These are phyloP conservation scores for Sporodiniella umbellata DNA, from an alignment of 371 early-diverging fungal species.

Conservation along the genomic window DNA sequence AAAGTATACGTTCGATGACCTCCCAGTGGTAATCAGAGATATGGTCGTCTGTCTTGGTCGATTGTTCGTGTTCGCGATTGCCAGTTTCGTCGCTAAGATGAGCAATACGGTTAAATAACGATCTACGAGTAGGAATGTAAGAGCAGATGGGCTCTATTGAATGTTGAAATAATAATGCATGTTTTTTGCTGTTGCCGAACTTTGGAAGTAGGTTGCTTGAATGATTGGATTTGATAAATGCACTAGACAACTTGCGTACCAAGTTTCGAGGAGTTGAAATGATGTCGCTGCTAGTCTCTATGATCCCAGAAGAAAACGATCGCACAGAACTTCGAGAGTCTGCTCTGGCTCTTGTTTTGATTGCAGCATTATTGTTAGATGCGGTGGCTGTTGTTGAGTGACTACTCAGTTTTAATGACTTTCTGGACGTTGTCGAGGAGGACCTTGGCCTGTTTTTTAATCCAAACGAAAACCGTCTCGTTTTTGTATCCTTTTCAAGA, in stretches of 20 bases:
- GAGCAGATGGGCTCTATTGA: conserved; percentile 48
- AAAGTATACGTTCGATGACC: conserved; percentile 78
- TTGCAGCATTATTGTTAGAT: neutral
- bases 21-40: conserved; percentile 79
- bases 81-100: conserved; percentile 63
- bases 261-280: conserved; percentile 37
- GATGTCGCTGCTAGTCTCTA: conserved; percentile 20
- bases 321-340: conserved; percentile 43
- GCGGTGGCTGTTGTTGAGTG: neutral
- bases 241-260: conserved; percentile 45
- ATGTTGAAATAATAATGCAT: conserved; percentile 1
- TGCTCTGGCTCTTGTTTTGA: conserved; percentile 24
- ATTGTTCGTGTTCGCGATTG: conserved; percentile 23
- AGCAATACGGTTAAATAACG: conserved; percentile 64
- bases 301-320: conserved; percentile 33
- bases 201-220: conserved; percentile 4
- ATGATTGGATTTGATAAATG: conserved; percentile 19
- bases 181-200: conserved; percentile 18
- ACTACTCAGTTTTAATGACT: conserved; percentile 18
- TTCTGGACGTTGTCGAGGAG: conserved; percentile 39
- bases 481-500: conserved; percentile 17
- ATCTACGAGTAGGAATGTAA: conserved; percentile 56
- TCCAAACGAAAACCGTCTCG: conserved; percentile 35
- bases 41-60: conserved; percentile 14
- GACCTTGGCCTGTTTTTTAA: conserved; percentile 34